Conservation (phyloP, 2,329 filamentous ascomycete species). For the Venturia oleaginea region DNA sequence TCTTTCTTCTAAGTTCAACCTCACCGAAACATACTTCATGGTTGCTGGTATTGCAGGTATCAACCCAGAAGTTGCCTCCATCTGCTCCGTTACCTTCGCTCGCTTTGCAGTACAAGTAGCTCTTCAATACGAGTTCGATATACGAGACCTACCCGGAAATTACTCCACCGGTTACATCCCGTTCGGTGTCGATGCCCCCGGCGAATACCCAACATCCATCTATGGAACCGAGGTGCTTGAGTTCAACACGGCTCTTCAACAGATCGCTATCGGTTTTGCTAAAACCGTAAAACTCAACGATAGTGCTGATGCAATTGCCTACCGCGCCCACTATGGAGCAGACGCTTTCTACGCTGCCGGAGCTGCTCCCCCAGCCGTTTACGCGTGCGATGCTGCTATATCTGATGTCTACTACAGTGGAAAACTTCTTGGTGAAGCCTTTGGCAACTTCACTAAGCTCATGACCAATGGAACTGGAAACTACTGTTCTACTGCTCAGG, state of each 20-base stretch:
- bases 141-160: conserved; percentile 55
- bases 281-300: conserved; percentile 29
- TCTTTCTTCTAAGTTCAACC: conserved; percentile 54
- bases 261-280: conserved; percentile 26
- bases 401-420: conserved; percentile 25
- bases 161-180: conserved; percentile 62
- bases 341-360: conserved; percentile 21
- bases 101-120: conserved; percentile 65
- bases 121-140: conserved; percentile 66
- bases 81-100: conserved; percentile 58
- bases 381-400: conserved; percentile 26
- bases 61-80: conserved; percentile 57
- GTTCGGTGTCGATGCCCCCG: conserved; percentile 47
- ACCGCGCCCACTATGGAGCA: conserved; percentile 29
- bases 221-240: conserved; percentile 37
- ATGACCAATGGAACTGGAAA: conserved; percentile 28
- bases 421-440: conserved; percentile 21
- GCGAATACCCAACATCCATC: conserved; percentile 30
- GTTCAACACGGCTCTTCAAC: conserved; percentile 30
- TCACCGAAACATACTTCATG: conserved; percentile 61
- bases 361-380: conserved; percentile 20
- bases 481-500: conserved; percentile 28
- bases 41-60: conserved; percentile 66
- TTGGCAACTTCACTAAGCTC: conserved; percentile 23
- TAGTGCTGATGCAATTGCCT: conserved; percentile 26